Conservation (phyloP, 23 red algal species). For the Gracilariopsis chorda region DNA sequence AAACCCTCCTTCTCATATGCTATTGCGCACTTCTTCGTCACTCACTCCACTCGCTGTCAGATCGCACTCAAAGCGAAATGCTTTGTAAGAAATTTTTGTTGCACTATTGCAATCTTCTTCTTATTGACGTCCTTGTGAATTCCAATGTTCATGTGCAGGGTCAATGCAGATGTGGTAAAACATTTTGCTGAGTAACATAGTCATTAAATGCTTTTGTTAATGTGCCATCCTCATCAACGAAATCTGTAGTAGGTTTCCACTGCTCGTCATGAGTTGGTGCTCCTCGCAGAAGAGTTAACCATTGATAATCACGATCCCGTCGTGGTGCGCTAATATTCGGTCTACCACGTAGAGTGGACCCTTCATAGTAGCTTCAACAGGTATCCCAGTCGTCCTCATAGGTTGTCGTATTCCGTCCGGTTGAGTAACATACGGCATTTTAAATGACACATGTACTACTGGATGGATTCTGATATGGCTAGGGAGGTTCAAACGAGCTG, state of each 20-base stretch:
- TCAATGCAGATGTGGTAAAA: neutral
- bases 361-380: neutral
- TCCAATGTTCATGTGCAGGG: too few species aligned
- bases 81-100: too few species aligned
- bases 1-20: too few species aligned
- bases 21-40: too few species aligned
- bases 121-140: too few species aligned
- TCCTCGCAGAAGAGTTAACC: neutral
- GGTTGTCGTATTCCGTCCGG: neutral
- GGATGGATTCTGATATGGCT: neutral
- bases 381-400: neutral
- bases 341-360: neutral
- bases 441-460: neutral
- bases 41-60: too few species aligned
- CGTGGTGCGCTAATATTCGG: neutral
- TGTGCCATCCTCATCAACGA: neutral
- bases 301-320: neutral
- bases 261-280: neutral
- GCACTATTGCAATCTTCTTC: too few species aligned
- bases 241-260: neutral
- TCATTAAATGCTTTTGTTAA: neutral
- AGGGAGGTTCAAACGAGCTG: neutral
- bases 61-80: too few species aligned
- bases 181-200: neutral
- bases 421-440: neutral